phyloP scores from a whole-genome alignment of 2,329 filamentous ascomycete genomes.

The Hansfordia pulvinata region DNA sequence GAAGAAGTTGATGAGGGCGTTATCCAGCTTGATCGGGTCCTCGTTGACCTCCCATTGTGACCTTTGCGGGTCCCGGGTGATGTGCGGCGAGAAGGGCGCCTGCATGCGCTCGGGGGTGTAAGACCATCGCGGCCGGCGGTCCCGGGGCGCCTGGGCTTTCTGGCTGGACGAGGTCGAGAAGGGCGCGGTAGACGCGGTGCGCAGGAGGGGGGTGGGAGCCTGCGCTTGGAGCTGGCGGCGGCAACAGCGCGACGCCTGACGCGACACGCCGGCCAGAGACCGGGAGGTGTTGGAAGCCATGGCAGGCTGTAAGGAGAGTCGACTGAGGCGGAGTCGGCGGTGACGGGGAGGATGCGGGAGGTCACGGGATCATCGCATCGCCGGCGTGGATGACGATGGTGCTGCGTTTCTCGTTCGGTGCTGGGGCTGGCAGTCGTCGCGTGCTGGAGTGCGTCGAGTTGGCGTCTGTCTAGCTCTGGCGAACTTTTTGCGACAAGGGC shows the following conservation, averaged over 20 bases:
- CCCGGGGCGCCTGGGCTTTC: conserved; percentile 4
- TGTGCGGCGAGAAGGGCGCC: conserved; percentile 51
- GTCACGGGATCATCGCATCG: too few relatives aligned
- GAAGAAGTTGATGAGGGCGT: conserved; percentile 64
- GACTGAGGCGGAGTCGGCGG: too few relatives aligned
- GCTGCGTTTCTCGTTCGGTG: too few relatives aligned
- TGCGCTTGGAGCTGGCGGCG: conserved; percentile 8
- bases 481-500: conserved; percentile 1
- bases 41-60: conserved; percentile 58
- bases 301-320: too few relatives aligned
- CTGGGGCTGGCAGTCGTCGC: too few relatives aligned
- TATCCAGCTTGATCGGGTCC: conserved; percentile 59
- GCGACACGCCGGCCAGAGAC: conserved; percentile 17
- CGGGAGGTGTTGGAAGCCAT: conserved; percentile 22
- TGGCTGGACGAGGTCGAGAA: conserved; percentile 12
- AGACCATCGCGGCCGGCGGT: conserved; percentile 48
- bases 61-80: conserved; percentile 35
- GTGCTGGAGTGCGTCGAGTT: background rate
- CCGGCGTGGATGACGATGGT: too few relatives aligned
- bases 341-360: too few relatives aligned
- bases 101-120: conserved; percentile 58
- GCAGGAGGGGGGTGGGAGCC: conserved; percentile 3
- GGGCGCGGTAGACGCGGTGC: conserved; percentile 4
- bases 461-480: background rate
- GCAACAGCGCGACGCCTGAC: conserved; percentile 17